Conservation (phyloP, 805 yeast species). For the Sugiyamaella floridensis region DNA sequence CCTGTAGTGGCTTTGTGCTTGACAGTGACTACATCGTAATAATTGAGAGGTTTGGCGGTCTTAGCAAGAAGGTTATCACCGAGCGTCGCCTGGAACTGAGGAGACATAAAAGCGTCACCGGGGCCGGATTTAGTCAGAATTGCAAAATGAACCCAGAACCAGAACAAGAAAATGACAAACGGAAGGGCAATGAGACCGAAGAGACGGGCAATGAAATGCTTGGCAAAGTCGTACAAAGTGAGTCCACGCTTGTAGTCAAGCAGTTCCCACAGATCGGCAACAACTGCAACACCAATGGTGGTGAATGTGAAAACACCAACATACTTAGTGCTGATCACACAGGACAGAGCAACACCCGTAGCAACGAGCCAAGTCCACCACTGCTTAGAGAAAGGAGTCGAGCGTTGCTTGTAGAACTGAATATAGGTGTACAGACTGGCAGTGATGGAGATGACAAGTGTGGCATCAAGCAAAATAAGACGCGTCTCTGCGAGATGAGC, state of each 20-base stretch:
- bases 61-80: constrained; percentile 73
- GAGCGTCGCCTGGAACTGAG: constrained; percentile 88
- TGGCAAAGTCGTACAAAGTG: constrained; percentile 41
- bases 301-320: constrained; percentile 91
- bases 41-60: constrained; percentile 65
- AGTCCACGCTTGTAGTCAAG: constrained; percentile 67
- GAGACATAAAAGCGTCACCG: constrained; percentile 92
- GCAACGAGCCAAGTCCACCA: constrained; percentile 88
- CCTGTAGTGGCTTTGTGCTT: constrained; percentile 76
- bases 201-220: constrained; percentile 72
- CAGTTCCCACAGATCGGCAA: constrained; percentile 80
- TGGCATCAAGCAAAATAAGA: constrained; percentile 85
- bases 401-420: constrained; percentile 58
- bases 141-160: constrained; percentile 90
- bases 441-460: constrained; percentile 78
- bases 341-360: constrained; percentile 82
- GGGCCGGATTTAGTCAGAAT: constrained; percentile 84
- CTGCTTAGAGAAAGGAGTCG: constrained; percentile 50
- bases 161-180: constrained; percentile 67
- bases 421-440: constrained; percentile 70
- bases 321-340: constrained; percentile 92
- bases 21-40: constrained; percentile 67
- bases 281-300: constrained; percentile 81
- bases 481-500: constrained; percentile 90
- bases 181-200: constrained; percentile 72